Evolutionary conservation across 441 rosid species (phyloP).

Genomic region (Brassica balearica): DNA sequence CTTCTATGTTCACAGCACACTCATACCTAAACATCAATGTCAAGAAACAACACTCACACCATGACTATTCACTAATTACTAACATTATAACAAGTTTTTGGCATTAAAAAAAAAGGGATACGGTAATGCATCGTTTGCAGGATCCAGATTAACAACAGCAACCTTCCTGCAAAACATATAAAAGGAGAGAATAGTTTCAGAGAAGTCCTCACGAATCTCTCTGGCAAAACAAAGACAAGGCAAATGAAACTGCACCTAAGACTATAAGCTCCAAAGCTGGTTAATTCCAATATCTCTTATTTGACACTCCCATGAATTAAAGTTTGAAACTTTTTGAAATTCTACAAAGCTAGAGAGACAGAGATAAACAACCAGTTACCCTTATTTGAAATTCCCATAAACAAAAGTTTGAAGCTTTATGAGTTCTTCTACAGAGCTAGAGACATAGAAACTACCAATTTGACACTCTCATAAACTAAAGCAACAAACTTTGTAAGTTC

Average conservation of each 20-base stretch:
- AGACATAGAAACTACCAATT: not conserved
- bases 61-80: conserved; percentile 7
- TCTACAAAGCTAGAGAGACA: not conserved
- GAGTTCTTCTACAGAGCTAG: not conserved
- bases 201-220: not conserved
- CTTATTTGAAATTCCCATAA: not conserved
- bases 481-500: no score
- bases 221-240: conserved; percentile 1
- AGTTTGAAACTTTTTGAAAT: conserved; percentile 24
- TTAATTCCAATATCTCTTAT: not conserved
- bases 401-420: conserved; percentile 32
- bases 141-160: conserved; percentile 92
- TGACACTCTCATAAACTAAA: not conserved
- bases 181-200: not conserved
- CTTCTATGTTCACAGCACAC: conserved; percentile 89
- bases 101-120: conserved; percentile 55
- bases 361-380: not conserved
- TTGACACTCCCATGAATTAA: not conserved
- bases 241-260: not conserved
- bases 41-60: conserved; percentile 46
- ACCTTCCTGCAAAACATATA: conserved; percentile 69
- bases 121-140: conserved; percentile 90
- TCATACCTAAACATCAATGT: conserved; percentile 64
- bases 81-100: not conserved
- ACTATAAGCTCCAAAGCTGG: not conserved